phyloP scores from a whole-genome alignment of 257 asterid genomes.

The Verbascum thapsus region DNA sequence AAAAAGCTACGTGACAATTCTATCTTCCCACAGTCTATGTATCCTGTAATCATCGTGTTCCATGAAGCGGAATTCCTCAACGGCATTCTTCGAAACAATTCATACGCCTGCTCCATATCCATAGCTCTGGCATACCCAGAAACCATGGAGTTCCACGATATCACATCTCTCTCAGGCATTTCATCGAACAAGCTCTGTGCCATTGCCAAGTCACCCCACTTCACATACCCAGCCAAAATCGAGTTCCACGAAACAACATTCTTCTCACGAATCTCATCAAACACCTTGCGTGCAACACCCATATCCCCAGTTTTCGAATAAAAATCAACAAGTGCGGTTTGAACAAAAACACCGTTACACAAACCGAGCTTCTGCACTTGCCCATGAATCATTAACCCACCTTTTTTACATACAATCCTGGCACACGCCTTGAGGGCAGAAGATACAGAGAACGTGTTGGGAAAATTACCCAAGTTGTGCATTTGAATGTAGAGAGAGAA shows the following conservation, averaged over 20 bases:
- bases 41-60: slow-evolving; percentile 75
- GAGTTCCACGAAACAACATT: slow-evolving; percentile 89
- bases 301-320: slow-evolving; percentile 69
- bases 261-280: slow-evolving; percentile 58
- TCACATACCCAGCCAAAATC: slow-evolving; percentile 64
- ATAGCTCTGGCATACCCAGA: slow-evolving; percentile 55
- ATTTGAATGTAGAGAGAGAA: slow-evolving; percentile 48
- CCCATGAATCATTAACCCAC: slow-evolving; percentile 72
- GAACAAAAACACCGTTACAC: slow-evolving; percentile 60
- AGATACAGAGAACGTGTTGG: slow-evolving; percentile 67
- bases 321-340: slow-evolving; percentile 75
- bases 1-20: slow-evolving; percentile 66
- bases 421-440: slow-evolving; percentile 77
- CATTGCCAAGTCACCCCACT: slow-evolving; percentile 52
- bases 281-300: slow-evolving; percentile 63
- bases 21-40: slow-evolving; percentile 56
- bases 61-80: slow-evolving; percentile 71
- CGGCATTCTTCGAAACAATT: slow-evolving; percentile 66
- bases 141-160: slow-evolving; percentile 80
- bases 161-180: slow-evolving; percentile 70
- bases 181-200: slow-evolving; percentile 66
- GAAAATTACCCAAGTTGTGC: slow-evolving; percentile 52
- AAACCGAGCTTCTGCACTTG: slow-evolving; percentile 68
- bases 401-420: slow-evolving; percentile 35
- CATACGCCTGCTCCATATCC: slow-evolving; percentile 66